Evolutionary conservation across 2,329 filamentous ascomycete genomes (phyloP).

Genomic region (Penicillium sp.): DNA sequence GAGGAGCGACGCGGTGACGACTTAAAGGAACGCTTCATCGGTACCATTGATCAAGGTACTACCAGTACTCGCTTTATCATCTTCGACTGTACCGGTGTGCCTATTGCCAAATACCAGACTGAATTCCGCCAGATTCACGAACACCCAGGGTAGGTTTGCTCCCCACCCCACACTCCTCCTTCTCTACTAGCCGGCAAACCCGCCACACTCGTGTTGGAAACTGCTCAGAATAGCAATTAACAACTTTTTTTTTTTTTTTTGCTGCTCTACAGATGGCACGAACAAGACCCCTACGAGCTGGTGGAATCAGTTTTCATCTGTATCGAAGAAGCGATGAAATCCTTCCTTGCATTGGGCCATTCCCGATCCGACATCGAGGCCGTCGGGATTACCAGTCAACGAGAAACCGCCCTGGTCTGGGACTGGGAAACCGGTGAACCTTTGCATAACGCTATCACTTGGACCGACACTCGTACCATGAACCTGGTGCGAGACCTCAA

Average conservation of each 20-base stretch:
- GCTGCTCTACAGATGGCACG: conserved; percentile 72
- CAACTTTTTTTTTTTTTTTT: neutral
- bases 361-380: conserved; percentile 70
- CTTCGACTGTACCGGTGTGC: conserved; percentile 78
- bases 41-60: conserved; percentile 88
- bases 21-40: conserved; percentile 64
- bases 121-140: conserved; percentile 86
- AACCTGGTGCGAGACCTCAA: conserved; percentile 78
- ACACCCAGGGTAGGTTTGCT: conserved; percentile 71
- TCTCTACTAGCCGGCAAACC: neutral
- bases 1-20: conserved; percentile 35
- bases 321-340: conserved; percentile 74
- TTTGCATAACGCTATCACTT: conserved; percentile 83
- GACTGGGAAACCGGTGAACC: conserved; percentile 79
- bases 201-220: neutral
- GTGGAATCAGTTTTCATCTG: conserved; percentile 76
- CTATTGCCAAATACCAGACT: conserved; percentile 81
- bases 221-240: neutral
- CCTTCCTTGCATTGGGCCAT: conserved; percentile 73
- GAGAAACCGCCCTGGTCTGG: conserved; percentile 87
- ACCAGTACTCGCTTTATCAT: conserved; percentile 90
- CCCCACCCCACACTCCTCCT: neutral
- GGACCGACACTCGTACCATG: conserved; percentile 84
- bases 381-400: conserved; percentile 87
- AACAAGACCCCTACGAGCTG: conserved; percentile 81